These are phyloP conservation scores for Cercospora beticola DNA, from an alignment of 2,329 filamentous ascomycete genomes.

Conservation along the genomic window DNA sequence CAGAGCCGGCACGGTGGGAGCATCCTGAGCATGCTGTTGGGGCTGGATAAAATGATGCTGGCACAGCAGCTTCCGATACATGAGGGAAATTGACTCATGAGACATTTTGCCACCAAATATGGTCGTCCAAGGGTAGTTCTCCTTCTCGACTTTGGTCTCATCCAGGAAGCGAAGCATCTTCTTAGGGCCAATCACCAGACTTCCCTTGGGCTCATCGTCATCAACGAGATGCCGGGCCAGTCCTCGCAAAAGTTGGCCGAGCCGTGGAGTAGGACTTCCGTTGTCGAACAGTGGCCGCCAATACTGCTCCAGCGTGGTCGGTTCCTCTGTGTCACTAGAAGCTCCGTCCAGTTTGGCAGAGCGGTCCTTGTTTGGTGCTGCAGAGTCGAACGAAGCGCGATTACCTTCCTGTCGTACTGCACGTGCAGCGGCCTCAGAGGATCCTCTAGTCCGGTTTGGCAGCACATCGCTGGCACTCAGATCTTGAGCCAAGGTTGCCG, in stretches of 20 bases:
- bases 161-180: conserved; percentile 76
- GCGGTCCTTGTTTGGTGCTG: not conserved
- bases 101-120: conserved; percentile 48
- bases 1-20: conserved; percentile 46
- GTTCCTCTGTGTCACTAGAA: conserved; percentile 41
- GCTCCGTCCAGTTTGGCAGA: conserved; percentile 16
- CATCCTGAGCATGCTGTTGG: conserved; percentile 40
- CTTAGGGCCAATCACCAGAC: conserved; percentile 69
- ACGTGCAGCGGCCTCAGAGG: conserved; percentile 13
- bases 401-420: not conserved
- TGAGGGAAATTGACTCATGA: conserved; percentile 43
- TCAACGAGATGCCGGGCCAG: conserved; percentile 73
- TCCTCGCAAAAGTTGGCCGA: conserved; percentile 70
- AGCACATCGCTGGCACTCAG: conserved; percentile 13
- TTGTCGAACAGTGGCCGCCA: conserved; percentile 76
- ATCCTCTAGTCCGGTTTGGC: conserved; percentile 17
- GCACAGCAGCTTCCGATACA: conserved; percentile 50
- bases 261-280: conserved; percentile 64
- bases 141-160: conserved; percentile 61
- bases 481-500: conserved; percentile 13
- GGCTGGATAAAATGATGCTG: conserved; percentile 51
- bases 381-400: conserved; percentile 8
- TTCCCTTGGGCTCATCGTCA: conserved; percentile 65
- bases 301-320: conserved; percentile 65
- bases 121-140: conserved; percentile 64